Conservation (phyloP, 1,284 basidiomycete genomes). For the Vanrija sp. region DNA sequence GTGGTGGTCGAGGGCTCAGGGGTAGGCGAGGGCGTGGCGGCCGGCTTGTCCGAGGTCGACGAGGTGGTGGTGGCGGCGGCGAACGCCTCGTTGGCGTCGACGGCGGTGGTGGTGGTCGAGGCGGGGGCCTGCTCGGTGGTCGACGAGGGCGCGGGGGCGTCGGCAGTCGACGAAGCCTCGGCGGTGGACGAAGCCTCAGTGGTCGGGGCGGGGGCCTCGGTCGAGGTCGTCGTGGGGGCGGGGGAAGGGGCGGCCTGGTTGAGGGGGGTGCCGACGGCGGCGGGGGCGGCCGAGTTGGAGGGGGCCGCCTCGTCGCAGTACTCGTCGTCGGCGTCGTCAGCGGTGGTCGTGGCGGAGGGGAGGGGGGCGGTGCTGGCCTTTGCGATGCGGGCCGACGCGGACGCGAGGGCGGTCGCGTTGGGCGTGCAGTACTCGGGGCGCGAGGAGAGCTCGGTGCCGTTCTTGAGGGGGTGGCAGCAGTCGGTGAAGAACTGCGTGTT, state of each 20-base stretch:
- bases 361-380: slow-evolving; percentile 16
- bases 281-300: slow-evolving; percentile 17
- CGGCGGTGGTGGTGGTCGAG: slow-evolving; percentile 16
- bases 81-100: slow-evolving; percentile 4
- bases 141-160: slow-evolving; percentile 9
- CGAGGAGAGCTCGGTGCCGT: slow-evolving; percentile 54
- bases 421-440: slow-evolving; percentile 58
- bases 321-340: slow-evolving; percentile 15
- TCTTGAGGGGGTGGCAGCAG: slow-evolving; percentile 57
- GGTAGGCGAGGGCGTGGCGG: not conserved
- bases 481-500: slow-evolving; percentile 58
- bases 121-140: slow-evolving; percentile 8
- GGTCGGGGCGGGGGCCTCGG: slow-evolving; percentile 13
- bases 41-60: not conserved
- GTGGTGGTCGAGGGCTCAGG: slow-evolving; percentile 7
- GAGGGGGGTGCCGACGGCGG: slow-evolving; percentile 8
- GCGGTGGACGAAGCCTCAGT: not conserved
- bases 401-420: slow-evolving; percentile 26
- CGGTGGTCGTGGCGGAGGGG: slow-evolving; percentile 28
- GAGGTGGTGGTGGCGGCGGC: slow-evolving; percentile 14
- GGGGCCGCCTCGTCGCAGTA: slow-evolving; percentile 9
- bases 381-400: slow-evolving; percentile 23
- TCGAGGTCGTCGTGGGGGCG: slow-evolving; percentile 3
- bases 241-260: not conserved
- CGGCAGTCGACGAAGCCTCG: not conserved